Percentiles rank a stretch among this genome's conserved stretches.
Evolutionary conservation across 495 filamentous ascomycete genomes (phyloP).

Genomic region (Sphaerosporella brunnea): DNA sequence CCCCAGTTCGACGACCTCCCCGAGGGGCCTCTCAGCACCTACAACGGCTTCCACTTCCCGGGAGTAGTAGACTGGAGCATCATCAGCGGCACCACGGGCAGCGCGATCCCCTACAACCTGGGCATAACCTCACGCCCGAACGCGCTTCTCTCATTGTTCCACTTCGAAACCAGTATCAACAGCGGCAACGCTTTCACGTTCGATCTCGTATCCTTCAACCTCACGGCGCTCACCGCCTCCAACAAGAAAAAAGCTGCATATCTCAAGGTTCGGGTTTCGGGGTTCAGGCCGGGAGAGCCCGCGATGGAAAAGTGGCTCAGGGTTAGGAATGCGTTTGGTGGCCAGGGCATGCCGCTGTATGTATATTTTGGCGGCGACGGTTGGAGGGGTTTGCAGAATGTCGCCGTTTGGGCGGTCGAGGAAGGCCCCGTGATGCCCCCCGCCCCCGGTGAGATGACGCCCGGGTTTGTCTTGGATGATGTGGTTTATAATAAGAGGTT

Average conservation of each 20-base stretch:
- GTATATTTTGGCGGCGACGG: background rate
- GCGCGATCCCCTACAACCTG: background rate
- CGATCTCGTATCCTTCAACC: background rate
- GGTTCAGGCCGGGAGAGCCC: background rate
- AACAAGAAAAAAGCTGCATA: background rate
- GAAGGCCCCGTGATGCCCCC: background rate
- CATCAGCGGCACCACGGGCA: background rate
- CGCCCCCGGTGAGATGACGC: background rate
- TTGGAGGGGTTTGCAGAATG: background rate
- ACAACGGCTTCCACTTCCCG: background rate
- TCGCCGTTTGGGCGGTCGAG: background rate
- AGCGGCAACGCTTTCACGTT: background rate
- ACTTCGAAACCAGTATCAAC: background rate
- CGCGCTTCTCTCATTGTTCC: background rate
- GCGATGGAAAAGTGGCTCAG: background rate
- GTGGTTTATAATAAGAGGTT: background rate
- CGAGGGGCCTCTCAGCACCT: background rate
- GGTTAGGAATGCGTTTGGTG: slow-evolving; percentile 1
- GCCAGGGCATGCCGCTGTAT: background rate
- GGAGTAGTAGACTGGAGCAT: background rate
- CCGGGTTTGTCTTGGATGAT: background rate
- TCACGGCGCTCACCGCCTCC: background rate
- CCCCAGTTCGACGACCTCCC: background rate
- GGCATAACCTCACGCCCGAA: background rate
- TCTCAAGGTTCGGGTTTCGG: background rate